Evolutionary conservation across 2,329 filamentous ascomycete genomes (phyloP).

Genomic region (Bimuria novae-zelandiae): DNA sequence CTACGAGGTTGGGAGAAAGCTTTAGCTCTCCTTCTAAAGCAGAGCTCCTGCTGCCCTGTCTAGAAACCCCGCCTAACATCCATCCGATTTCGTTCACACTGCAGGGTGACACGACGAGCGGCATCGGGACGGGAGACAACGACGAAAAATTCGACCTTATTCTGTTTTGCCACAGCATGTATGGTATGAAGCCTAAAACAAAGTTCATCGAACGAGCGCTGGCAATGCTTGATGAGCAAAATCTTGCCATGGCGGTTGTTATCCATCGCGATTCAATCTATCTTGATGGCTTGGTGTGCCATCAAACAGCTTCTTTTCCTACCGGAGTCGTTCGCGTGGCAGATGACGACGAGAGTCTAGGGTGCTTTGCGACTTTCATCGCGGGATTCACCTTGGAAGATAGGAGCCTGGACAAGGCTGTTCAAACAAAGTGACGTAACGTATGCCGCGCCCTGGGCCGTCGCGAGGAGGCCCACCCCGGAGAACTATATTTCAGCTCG

Average conservation of each 20-base stretch:
- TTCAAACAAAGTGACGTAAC: conserved; percentile 54
- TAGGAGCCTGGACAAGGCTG: conserved; percentile 31
- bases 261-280: conserved; percentile 60
- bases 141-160: conserved; percentile 58
- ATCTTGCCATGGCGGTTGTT: conserved; percentile 55
- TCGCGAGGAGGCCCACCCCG: conserved; percentile 43
- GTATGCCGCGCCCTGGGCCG: conserved; percentile 57
- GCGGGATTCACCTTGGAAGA: conserved; percentile 51
- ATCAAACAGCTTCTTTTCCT: conserved; percentile 55
- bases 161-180: conserved; percentile 68
- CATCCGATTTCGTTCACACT: conserved; percentile 46
- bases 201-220: conserved; percentile 54
- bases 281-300: conserved; percentile 55
- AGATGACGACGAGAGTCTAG: conserved; percentile 53
- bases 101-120: conserved; percentile 26
- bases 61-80: conserved; percentile 49
- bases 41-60: conserved; percentile 48
- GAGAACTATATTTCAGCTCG: conserved; percentile 53
- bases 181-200: conserved; percentile 60
- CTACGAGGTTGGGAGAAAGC: conserved; percentile 50
- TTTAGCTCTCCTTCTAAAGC: conserved; percentile 38
- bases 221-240: conserved; percentile 50
- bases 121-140: conserved; percentile 19
- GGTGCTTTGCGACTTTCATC: conserved; percentile 60
- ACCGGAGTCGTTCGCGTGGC: conserved; percentile 50